phyloP scores from a whole-genome alignment of 352 stramenopile genomes.

The Phytophthora crassamura region DNA sequence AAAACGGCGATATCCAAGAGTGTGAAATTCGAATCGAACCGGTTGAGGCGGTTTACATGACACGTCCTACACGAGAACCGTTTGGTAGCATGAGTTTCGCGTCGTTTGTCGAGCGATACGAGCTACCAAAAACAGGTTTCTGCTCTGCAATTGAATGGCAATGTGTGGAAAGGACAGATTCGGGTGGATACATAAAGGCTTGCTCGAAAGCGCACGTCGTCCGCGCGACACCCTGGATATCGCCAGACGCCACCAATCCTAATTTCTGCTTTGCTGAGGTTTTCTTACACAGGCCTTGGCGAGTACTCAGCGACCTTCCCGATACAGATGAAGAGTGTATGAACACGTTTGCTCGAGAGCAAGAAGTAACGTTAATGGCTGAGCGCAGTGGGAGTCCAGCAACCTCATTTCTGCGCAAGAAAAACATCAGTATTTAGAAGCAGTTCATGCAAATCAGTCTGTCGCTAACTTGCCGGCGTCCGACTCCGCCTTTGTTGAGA shows the following conservation, averaged over 20 bases:
- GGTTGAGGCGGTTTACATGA: constrained; percentile 1
- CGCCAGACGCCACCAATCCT: background rate
- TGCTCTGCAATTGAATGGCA: too few relatives aligned
- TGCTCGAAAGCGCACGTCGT: constrained; percentile 1
- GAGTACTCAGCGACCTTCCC: background rate
- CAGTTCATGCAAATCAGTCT: too few relatives aligned
- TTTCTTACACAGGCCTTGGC: constrained; percentile 2
- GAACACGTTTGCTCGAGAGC: background rate
- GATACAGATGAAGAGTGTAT: constrained; percentile 2
- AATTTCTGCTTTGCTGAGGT: constrained; percentile 9
- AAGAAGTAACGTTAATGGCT: too few relatives aligned
- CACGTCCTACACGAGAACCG: background rate
- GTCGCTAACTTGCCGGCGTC: too few relatives aligned
- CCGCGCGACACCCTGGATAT: background rate
- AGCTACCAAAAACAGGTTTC: background rate
- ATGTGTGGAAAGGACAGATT: constrained; percentile 2
- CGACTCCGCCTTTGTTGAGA: too few relatives aligned
- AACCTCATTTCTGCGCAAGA: too few relatives aligned
- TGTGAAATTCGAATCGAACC: constrained; percentile 1
- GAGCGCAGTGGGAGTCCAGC: too few relatives aligned
- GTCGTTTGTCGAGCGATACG: background rate
- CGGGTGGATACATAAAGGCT: background rate
- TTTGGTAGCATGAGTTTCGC: constrained; percentile 1
- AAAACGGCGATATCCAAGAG: too few relatives aligned
- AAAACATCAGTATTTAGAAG: too few relatives aligned